phyloP scores from a whole-genome alignment of 2,329 filamentous ascomycete genomes.

The Aspergillus cejpii region DNA sequence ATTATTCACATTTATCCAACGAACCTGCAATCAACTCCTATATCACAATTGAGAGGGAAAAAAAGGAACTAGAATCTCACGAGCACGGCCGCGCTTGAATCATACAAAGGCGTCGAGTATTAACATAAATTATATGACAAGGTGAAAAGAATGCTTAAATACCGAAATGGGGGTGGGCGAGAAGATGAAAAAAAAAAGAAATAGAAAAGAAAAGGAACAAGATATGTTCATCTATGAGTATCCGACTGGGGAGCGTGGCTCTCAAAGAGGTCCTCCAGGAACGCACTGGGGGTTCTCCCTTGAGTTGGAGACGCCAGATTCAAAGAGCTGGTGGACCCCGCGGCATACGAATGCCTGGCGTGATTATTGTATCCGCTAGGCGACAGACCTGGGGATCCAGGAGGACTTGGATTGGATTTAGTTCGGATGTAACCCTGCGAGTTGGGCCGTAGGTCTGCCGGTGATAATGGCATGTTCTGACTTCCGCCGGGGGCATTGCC shows the following conservation, averaged over 20 bases:
- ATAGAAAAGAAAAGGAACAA: background rate
- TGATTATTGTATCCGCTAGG: constrained; percentile 35
- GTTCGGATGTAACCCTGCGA: constrained; percentile 48
- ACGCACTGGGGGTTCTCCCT: constrained; percentile 75
- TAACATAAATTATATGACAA: background rate
- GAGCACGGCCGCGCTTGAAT: background rate
- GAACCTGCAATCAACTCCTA: background rate
- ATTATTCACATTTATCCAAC: background rate
- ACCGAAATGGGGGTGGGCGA: background rate
- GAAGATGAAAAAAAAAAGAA: background rate
- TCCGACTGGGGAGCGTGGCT: constrained; percentile 47
- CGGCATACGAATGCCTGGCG: constrained; percentile 26
- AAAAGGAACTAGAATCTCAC: background rate
- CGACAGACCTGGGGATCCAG: constrained; percentile 56
- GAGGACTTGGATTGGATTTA: constrained; percentile 51
- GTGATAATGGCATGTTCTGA: constrained; percentile 34
- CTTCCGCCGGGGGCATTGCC: constrained; percentile 49
- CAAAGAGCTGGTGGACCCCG: constrained; percentile 53
- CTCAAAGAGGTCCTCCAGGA: constrained; percentile 82
- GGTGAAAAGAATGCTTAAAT: constrained; percentile 1
- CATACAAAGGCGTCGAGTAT: background rate
- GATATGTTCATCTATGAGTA: constrained; percentile 2
- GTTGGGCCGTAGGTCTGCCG: constrained; percentile 56
- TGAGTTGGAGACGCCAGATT: constrained; percentile 58
- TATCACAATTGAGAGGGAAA: background rate